phyloP scores from a whole-genome alignment of 2,329 filamentous ascomycete genomes.

The Paraconiothyrium brasiliense region DNA sequence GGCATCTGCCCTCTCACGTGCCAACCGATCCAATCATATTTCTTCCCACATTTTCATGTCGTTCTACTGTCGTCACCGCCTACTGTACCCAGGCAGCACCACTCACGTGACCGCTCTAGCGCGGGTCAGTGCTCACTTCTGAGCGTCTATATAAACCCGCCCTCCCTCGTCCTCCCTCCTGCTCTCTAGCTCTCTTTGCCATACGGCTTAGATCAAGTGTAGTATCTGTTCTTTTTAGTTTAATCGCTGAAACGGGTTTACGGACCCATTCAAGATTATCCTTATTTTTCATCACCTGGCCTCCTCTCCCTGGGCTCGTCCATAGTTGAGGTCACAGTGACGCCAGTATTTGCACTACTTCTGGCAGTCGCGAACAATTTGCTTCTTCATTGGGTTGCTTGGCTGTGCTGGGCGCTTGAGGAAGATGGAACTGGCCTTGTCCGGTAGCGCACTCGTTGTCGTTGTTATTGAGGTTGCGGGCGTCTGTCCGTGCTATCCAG shows the following conservation, averaged over 20 bases:
- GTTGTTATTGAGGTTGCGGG: too few relatives aligned
- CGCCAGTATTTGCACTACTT: conserved; percentile 1
- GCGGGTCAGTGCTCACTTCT: not conserved
- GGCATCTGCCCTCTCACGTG: not conserved
- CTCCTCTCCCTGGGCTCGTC: conserved; percentile 3
- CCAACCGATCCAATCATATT: not conserved
- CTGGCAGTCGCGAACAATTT: not conserved
- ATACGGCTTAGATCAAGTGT: conserved; percentile 10
- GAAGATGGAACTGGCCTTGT: not conserved
- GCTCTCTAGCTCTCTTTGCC: conserved; percentile 11
- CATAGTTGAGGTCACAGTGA: conserved; percentile 7
- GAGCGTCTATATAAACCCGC: not conserved
- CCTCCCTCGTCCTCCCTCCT: not conserved
- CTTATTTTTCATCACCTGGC: not conserved
- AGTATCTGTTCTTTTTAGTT: conserved; percentile 13
- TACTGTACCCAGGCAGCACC: not conserved
- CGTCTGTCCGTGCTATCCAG: too few relatives aligned
- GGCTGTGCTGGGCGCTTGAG: not conserved
- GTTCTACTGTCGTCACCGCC: not conserved
- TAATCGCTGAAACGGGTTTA: conserved; percentile 1
- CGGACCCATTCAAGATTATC: conserved; percentile 1
- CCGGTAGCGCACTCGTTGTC: not conserved
- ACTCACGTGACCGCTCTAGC: not conserved
- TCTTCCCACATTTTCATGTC: not conserved
- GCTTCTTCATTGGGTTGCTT: conserved; percentile 6